Base-by-base conservation (phyloP, 2,329 filamentous ascomycete species). In the Epichloe sylvatica region DNA sequence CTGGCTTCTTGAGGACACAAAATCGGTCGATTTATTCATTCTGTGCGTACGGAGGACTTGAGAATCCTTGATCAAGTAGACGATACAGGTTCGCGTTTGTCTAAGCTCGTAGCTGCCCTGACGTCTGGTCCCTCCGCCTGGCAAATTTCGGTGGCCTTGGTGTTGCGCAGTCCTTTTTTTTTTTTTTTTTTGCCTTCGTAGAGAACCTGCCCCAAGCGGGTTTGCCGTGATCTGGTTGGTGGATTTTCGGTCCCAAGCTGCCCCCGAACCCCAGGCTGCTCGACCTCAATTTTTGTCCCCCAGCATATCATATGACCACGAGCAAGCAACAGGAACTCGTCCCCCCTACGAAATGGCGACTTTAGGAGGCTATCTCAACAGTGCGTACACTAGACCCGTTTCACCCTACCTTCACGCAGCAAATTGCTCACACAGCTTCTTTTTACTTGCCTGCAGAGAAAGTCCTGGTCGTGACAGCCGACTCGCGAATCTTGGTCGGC, bases 391-490 rank as follows among this genome's bases (percentile, higher is more conserved):
- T 2, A 1, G 5, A 9, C 17, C 40, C 34, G 39, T 9, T 15
- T 13, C 36, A n/a, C 23, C 39, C 44, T 12, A 9, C 37, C 17
- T 17, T n/a, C 40, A 9, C 9, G 13, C 41, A 43, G 8, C 15
- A 25, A 25, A 19, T n/a, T 37, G n/a, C 19, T 17, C 21, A 21
- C 19, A 44, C 49, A 36, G 21, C 13, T 19, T 15, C 23, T 17
- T 17, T 4, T 9, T 36, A 36, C 9, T 34, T 45, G 19, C 35
- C 13, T 51, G 11, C 41, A 96, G 92, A 95, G 70, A 94, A 88
- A 68, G 87, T 97, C 59, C 76, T 90, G 51, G 84, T 97, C 61
- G 78, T 97, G 55, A 97, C 92, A 30, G 84, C 87, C 58, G 92
- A 97, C 68, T 92, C 91, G 47, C 83, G 91, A 59, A 94, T 87